Evolutionary conservation across 2,329 filamentous ascomycete species (phyloP), one percentile per base, ranked within the genome.

Genomic region (Fusarium sp.): DNA sequence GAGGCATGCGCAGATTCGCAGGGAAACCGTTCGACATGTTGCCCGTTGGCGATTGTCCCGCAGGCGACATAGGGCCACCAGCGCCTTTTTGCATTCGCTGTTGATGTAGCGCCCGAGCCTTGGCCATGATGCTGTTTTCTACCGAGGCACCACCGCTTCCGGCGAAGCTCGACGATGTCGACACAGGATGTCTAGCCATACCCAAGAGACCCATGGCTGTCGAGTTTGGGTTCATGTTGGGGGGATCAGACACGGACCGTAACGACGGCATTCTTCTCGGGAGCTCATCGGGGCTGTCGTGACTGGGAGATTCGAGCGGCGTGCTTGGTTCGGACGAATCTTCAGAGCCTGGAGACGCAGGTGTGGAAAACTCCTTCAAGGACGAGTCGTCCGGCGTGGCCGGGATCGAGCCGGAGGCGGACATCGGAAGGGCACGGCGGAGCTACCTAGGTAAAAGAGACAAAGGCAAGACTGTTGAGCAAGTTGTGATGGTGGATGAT

Each of bases 191-290:
- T 68, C 91, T 86, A 6, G 89, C 90, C 74, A 85, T 90, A 82
- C 92, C 95, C 78, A 98, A 85, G 67, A 94, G 89, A 45, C 95
- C 95, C 5, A 95, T 86, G 45, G 94, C 92, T 31, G 93, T 97
- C n/a, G 95, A 98, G n/a, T 92, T 95, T 8, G 93, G 85, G 65
- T 90, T 94, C 91, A 97, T 95, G 64, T 84, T 86, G 73, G 86
- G 84, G 22, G 91, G 85, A 59, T 92, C 89, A 64, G 91, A 91
- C 22, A 89, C 83, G 56, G 90, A 89, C 76, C 91, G 89, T 48
- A 91, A 82, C 6, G 90, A 90, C 22, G 90, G 87, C 67, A 92
- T 79, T 81, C 91, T 83, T 81, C 88, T 85, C 65, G 86, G 85
- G 41, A 76, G 69, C 65, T 86, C 85, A 71, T 71, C 67, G 20